Base-by-base conservation (phyloP, 345 rosid genomes). In the Salix arbutifolia region DNA sequence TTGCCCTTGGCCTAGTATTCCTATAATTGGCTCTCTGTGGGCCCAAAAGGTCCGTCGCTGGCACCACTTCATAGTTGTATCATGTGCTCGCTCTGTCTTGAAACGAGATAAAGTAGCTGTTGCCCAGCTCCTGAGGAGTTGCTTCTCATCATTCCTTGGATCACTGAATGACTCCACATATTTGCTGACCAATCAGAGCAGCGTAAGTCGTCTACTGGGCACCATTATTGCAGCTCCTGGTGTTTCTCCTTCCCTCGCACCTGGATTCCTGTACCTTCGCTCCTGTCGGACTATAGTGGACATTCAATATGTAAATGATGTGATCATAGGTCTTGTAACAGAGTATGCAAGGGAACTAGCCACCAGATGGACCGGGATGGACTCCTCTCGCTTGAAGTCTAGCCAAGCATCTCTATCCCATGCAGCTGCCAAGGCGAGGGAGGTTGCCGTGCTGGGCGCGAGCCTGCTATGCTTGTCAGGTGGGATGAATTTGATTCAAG, bases 41-140 rank as follows among this genome's bases (percentile, higher is more conserved):
- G 90, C 88, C 35, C 94, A 89, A 71, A 90, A 90, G 75, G 81
- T 86, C 8, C 88, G 87, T 18, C 89, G 91, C 60, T 90, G 94
- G 94, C 92, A 87, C 74, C 77, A 86, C 65, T 90, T 81, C 82
- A 87, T 90, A 37, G 84, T 90, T 17, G 81, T 87, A 46, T 82
- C 89, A 9, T 86, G 86, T 78, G 79, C 87, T 66, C 91, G 89
- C 25, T 79, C 92, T 4, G 85, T 89, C 7, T 87, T 90, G 85
- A 81, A 76, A 65, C 79, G 79, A 79, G 83, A 80, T 72, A 83
- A 89, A 73, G 89, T 81, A 78, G 94, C 94, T 18, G 78, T 87
- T 42, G 75, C 81, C 48, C 89, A 90, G 82, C 87, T 90, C 31
- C 73, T 90, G 35, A 79, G 88, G 58, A 87, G 94, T 78, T 90